Conservation (phyloP, 139 green algal genomes). For the Diplosphaera chodatii region DNA sequence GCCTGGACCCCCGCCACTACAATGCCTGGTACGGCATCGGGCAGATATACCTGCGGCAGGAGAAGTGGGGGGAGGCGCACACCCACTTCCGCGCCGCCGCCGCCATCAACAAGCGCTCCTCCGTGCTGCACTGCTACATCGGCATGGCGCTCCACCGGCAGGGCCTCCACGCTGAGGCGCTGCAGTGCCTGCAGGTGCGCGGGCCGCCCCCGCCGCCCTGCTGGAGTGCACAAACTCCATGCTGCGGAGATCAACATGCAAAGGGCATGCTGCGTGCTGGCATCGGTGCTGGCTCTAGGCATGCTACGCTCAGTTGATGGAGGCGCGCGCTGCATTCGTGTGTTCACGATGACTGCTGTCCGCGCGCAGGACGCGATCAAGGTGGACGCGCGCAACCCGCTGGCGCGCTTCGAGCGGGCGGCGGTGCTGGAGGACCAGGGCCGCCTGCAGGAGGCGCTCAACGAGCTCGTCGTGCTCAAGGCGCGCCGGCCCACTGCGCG, state of each 20-base stretch:
- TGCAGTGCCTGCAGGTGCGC: conserved; percentile 46
- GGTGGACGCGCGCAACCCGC: conserved; percentile 79
- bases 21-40: conserved; percentile 96
- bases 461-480: conserved; percentile 63
- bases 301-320: no score
- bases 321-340: no score
- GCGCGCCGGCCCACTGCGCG: conserved; percentile 4
- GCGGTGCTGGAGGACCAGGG: conserved; percentile 66
- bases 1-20: conserved; percentile 87
- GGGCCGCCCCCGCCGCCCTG: neutral
- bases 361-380: conserved; percentile 53
- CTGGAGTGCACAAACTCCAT: no score
- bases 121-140: conserved; percentile 86
- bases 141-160: conserved; percentile 80
- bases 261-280: no score
- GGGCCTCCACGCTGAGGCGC: conserved; percentile 54
- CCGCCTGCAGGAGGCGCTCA: conserved; percentile 54
- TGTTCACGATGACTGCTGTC: neutral
- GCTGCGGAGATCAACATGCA: no score
- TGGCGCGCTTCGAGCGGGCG: conserved; percentile 85
- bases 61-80: conserved; percentile 86
- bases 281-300: no score
- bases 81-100: conserved; percentile 76
- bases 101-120: conserved; percentile 70
- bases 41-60: conserved; percentile 85